Percentiles rank a stretch among this genome's conserved stretches.
Evolutionary conservation across 768 basidiomycete species (phyloP).

Genomic region (Flagelloscypha sp.): DNA sequence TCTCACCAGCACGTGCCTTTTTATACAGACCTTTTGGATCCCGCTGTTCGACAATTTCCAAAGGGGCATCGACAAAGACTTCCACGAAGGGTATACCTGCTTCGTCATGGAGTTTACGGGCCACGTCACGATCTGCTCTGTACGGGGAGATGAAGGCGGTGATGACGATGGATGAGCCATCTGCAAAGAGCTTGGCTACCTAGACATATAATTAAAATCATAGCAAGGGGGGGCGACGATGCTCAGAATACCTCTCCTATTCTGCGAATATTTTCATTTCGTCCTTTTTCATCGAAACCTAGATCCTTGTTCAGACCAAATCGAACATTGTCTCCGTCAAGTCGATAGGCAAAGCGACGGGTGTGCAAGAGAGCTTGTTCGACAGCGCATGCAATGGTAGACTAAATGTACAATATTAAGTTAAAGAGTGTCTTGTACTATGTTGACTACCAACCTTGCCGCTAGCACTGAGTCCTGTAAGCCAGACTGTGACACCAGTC

Average conservation of each 20-base stretch:
- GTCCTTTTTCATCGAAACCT: conserved; percentile 85
- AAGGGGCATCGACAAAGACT: conserved; percentile 90
- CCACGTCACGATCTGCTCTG: conserved; percentile 72
- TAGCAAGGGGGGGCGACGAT: not conserved
- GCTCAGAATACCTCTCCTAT: conserved; percentile 77
- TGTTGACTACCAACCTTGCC: conserved; percentile 60
- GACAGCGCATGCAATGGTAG: conserved; percentile 92
- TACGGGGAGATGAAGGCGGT: conserved; percentile 99
- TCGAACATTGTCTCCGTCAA: conserved; percentile 94
- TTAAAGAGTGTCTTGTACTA: not conserved
- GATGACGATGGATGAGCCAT: conserved; percentile 75
- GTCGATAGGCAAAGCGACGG: conserved; percentile 78
- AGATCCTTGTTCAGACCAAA: conserved; percentile 97
- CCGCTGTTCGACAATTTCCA: conserved; percentile 78
- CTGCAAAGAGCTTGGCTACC: conserved; percentile 93
- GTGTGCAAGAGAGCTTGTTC: conserved; percentile 91
- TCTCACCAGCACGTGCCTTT: conserved; percentile 91
- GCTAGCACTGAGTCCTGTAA: conserved; percentile 92
- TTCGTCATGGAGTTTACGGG: conserved; percentile 72
- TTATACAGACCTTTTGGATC: conserved; percentile 98
- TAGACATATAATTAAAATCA: conserved; percentile 20
- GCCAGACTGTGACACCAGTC: conserved; percentile 88
- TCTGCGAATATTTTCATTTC: conserved; percentile 92
- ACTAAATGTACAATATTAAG: conserved; percentile 36
- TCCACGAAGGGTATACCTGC: conserved; percentile 79